Evolutionary conservation across 345 rosid species (phyloP).

Genomic region (sweet orange (Citrus sinensis)): DVS_A1.0 CM039163.1:52106501-52107000

Average conservation of each 20-base stretch:
- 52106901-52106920: conserved; percentile 43
- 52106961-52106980: conserved; percentile 97
- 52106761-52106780: conserved; percentile 91
- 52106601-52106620: conserved; percentile 95
- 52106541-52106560: conserved; percentile 81
- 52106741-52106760: conserved; percentile 99
- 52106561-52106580: conserved; percentile 70
- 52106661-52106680: conserved; percentile 4
- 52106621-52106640: conserved; percentile 87
- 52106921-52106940: conserved; percentile 97
- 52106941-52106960: conserved; percentile 98
- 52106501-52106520: conserved; percentile 21
- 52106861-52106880: neutral
- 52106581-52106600: conserved; percentile 99
- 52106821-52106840: conserved; percentile 30
- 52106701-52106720: conserved; percentile 5
- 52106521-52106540: conserved; percentile 81
- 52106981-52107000: conserved; percentile 96
- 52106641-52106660: conserved; percentile 13
- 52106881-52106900: neutral
- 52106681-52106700: neutral
- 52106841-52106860: conserved; percentile 4
- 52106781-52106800: conserved; percentile 77
- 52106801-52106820: conserved; percentile 99
- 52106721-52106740: conserved; percentile 62